Conservation (phyloP, 805 yeast genomes). For the Myxozyma melibiosi region DNA sequence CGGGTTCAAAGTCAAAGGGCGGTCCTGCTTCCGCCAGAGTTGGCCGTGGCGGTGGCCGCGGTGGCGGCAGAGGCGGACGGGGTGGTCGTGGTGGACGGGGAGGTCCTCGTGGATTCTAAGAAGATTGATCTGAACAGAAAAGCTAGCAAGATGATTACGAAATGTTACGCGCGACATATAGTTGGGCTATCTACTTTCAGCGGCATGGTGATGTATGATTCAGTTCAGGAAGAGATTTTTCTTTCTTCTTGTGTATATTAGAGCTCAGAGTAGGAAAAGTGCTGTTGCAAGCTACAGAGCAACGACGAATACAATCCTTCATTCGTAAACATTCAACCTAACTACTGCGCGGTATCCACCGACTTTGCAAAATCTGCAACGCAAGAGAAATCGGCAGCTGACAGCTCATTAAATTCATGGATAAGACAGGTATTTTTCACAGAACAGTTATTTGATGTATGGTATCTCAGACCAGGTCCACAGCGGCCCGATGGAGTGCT, state of each 20-base stretch:
- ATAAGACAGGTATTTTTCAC: no score
- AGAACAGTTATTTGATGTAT: no score
- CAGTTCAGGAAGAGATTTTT: neutral
- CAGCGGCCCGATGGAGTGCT: neutral
- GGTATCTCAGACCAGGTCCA: neutral
- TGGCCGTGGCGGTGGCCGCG: conserved; percentile 36
- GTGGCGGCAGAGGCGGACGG: conserved; percentile 37
- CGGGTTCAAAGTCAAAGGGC: conserved; percentile 33
- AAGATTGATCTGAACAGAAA: neutral
- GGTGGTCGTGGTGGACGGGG: conserved; percentile 37
- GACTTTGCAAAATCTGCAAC: no score
- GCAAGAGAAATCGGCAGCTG: no score
- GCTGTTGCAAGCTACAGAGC: neutral
- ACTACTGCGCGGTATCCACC: no score
- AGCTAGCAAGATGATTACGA: no score
- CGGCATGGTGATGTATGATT: conserved; percentile 1
- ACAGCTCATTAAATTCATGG: no score
- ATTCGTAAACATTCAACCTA: neutral
- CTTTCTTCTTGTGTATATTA: conserved; percentile 7
- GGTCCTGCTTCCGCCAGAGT: conserved; percentile 35
- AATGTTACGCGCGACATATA: no score
- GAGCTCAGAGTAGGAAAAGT: neutral
- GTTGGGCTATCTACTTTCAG: no score
- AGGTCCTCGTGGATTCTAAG: conserved; percentile 35
- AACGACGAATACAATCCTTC: neutral